These are phyloP conservation scores for Diospyros lotus DNA, from an alignment of 148 eudicot species.

Conservation along the genomic window DNA sequence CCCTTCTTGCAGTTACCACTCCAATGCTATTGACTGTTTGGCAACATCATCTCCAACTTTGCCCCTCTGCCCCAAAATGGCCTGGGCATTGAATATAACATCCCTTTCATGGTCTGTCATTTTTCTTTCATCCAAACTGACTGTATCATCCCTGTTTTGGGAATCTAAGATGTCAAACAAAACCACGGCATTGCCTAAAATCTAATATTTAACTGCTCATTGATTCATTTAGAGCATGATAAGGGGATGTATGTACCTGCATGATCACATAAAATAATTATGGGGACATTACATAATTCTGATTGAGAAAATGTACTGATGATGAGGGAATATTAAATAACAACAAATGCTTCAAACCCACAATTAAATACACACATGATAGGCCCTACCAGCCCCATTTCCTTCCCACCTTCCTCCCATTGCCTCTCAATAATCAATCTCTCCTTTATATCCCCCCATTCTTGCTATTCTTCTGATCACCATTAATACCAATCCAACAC, in stretches of 20 bases:
- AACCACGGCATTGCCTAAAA: background rate
- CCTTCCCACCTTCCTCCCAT: slow-evolving; percentile 27
- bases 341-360: slow-evolving; percentile 6
- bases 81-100: background rate
- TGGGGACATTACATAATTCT: slow-evolving; percentile 5
- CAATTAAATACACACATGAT: slow-evolving; percentile 19
- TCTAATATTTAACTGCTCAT: background rate
- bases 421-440: background rate
- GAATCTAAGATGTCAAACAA: background rate
- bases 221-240: slow-evolving; percentile 1
- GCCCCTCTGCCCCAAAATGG: background rate
- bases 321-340: slow-evolving; percentile 10
- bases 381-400: slow-evolving; percentile 27
- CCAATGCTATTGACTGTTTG: background rate
- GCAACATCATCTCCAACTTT: background rate
- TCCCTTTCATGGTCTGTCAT: background rate
- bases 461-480: slow-evolving; percentile 5
- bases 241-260: slow-evolving; percentile 10
- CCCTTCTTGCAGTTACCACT: background rate
- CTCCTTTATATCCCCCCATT: slow-evolving; percentile 17
- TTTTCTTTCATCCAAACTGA: background rate
- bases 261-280: background rate
- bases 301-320: slow-evolving; percentile 11
- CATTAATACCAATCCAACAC: background rate
- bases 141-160: background rate